Evolutionary conservation across 176 grass and related monocot species (phyloP).

Genomic region (Bolboschoenus planiculmis): DNA sequence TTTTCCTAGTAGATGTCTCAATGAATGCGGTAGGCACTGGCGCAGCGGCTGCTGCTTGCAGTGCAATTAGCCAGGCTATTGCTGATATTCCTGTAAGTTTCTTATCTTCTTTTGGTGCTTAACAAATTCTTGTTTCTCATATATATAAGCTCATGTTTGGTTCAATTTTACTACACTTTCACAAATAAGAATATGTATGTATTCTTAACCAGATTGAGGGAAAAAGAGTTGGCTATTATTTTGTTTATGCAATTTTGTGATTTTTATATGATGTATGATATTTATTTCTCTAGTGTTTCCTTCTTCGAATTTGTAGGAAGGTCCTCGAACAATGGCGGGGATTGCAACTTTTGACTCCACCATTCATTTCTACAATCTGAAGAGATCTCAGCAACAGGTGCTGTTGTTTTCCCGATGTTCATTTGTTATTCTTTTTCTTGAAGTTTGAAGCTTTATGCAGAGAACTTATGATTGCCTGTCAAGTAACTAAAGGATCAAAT

Average conservation of each 20-base stretch:
- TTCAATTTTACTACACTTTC: background rate
- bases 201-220: background rate
- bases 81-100: constrained; percentile 84
- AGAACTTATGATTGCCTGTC: background rate
- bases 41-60: constrained; percentile 88
- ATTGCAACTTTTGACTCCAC: constrained; percentile 90
- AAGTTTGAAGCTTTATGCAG: background rate
- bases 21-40: constrained; percentile 91
- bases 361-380: constrained; percentile 97
- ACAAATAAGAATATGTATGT: background rate
- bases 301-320: constrained; percentile 57
- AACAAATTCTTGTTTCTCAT: background rate
- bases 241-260: background rate
- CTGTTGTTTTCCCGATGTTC: background rate
- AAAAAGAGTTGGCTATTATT: background rate
- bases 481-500: background rate
- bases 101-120: background rate
- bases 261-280: constrained; percentile 1
- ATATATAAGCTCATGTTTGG: background rate
- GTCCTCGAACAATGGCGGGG: constrained; percentile 79
- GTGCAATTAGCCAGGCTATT: constrained; percentile 80
- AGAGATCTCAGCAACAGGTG: constrained; percentile 84
- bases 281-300: background rate
- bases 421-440: background rate
- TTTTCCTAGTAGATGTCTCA: constrained; percentile 91